These are phyloP conservation scores for Lipomyces japonicus DNA, from an alignment of 805 yeast species.

Conservation along the genomic window DNA sequence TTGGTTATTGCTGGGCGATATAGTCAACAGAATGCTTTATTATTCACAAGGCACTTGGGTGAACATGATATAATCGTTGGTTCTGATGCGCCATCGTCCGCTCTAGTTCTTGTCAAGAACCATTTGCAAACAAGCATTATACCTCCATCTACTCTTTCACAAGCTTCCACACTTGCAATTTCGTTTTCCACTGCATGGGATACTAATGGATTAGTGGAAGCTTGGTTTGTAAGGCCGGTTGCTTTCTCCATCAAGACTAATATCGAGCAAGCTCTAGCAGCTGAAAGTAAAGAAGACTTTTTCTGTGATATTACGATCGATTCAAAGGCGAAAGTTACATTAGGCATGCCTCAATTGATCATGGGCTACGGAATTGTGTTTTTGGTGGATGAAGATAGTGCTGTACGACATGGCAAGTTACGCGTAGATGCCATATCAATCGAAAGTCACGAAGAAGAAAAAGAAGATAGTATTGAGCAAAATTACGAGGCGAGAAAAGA, in stretches of 20 bases:
- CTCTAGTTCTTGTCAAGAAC: conserved; percentile 76
- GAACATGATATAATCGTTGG: conserved; percentile 68
- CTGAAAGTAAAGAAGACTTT: not conserved
- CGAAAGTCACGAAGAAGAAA: conserved; percentile 4
- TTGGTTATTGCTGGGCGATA: conserved; percentile 86
- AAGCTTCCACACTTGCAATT: conserved; percentile 84
- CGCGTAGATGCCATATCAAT: not conserved
- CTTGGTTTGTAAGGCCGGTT: conserved; percentile 46
- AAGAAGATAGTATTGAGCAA: conserved; percentile 9
- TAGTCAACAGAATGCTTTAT: conserved; percentile 68
- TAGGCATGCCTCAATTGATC: conserved; percentile 53
- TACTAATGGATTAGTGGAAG: conserved; percentile 70
- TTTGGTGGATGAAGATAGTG: conserved; percentile 57
- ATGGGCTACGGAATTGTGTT: conserved; percentile 88
- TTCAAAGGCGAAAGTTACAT: conserved; percentile 4
- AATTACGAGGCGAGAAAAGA: conserved; percentile 24
- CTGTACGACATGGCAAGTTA: conserved; percentile 37
- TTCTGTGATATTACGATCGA: conserved; percentile 35
- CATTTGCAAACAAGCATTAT: conserved; percentile 57
- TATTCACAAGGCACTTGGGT: conserved; percentile 72
- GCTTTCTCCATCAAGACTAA: conserved; percentile 16
- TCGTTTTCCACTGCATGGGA: conserved; percentile 89
- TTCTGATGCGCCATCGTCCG: conserved; percentile 68
- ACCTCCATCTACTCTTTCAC: conserved; percentile 83
- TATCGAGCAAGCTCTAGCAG: conserved; percentile 14